phyloP scores from a whole-genome alignment of 306 rosid genomes.

The Vigna mungo region DNA sequence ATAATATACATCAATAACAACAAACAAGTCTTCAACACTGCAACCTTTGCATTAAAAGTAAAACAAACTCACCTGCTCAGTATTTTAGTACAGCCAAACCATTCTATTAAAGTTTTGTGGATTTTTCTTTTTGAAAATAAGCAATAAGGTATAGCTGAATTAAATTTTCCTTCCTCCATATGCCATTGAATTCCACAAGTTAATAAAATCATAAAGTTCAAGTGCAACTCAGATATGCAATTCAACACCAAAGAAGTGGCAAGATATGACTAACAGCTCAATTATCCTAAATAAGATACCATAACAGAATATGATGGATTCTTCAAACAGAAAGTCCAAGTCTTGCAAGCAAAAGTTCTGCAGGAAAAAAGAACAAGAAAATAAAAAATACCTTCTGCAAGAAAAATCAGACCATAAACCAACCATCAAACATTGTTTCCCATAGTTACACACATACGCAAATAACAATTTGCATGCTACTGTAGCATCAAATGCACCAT shows the following conservation, averaged over 20 bases:
- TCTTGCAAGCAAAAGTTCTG: not conserved
- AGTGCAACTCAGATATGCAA: constrained; percentile 16
- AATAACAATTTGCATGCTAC: constrained; percentile 19
- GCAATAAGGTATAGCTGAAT: constrained; percentile 11
- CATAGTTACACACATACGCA: constrained; percentile 5
- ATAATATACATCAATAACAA: not conserved
- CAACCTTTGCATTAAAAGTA: not conserved
- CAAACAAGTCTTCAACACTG: not conserved
- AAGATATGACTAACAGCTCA: not conserved
- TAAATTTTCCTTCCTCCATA: not conserved
- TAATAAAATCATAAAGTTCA: constrained; percentile 5
- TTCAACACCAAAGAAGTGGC: constrained; percentile 30
- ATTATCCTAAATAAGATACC: constrained; percentile 30
- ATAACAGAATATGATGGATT: not conserved
- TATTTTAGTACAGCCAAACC: constrained; percentile 9
- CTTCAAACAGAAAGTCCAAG: constrained; percentile 12
- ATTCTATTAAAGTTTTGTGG: not conserved
- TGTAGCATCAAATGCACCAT: constrained; percentile 20
- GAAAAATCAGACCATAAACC: constrained; percentile 11
- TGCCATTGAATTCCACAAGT: constrained; percentile 6
- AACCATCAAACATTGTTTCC: constrained; percentile 17
- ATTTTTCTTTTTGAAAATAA: not conserved
- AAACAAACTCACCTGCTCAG: constrained; percentile 1
- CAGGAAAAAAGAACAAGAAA: not conserved
- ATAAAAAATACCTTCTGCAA: not conserved